Percentiles rank a stretch among this genome's conserved stretches.
These are phyloP conservation scores for Paraleonurus japonicus DNA, from an alignment of 257 asterid species.

Conservation along the genomic window DNA sequence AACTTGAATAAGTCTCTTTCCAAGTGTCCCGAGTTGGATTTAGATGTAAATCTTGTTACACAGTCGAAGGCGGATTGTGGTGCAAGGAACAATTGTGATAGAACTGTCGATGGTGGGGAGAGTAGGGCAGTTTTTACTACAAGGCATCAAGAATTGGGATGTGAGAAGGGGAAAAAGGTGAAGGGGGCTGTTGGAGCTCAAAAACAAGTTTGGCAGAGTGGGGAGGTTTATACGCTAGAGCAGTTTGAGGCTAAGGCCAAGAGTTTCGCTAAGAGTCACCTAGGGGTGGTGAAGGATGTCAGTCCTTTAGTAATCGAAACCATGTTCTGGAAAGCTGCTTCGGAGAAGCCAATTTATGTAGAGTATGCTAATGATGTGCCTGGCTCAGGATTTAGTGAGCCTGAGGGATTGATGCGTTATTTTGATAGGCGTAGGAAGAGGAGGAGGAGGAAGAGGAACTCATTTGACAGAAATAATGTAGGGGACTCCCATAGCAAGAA, in stretches of 20 bases:
- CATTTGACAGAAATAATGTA: conserved; percentile 58
- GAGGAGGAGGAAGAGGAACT: conserved; percentile 65
- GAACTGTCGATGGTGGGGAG: conserved; percentile 34
- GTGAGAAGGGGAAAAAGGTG: conserved; percentile 52
- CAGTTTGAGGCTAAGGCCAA: conserved; percentile 91
- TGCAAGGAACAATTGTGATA: conserved; percentile 35
- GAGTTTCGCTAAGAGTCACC: conserved; percentile 64
- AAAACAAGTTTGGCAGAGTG: conserved; percentile 99
- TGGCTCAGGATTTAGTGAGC: conserved; percentile 90
- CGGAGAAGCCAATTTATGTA: conserved; percentile 80
- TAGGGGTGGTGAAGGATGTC: conserved; percentile 72
- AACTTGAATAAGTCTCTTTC: conserved; percentile 85
- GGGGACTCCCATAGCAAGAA: conserved; percentile 39
- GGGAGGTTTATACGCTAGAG: conserved; percentile 85
- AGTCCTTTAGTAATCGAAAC: conserved; percentile 73
- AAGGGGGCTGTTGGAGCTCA: conserved; percentile 46
- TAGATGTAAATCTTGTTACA: conserved; percentile 40
- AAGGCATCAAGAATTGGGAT: conserved; percentile 88
- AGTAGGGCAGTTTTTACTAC: conserved; percentile 82
- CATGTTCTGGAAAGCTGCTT: conserved; percentile 88
- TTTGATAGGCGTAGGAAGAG: conserved; percentile 48
- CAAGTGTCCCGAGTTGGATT: conserved; percentile 76
- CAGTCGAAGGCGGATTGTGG: conserved; percentile 30
- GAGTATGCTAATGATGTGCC: conserved; percentile 99
- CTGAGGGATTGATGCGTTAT: conserved; percentile 63